These are phyloP conservation scores for Diplodia intermedia DNA, from an alignment of 2,329 filamentous ascomycete genomes.

Conservation along the genomic window DNA sequence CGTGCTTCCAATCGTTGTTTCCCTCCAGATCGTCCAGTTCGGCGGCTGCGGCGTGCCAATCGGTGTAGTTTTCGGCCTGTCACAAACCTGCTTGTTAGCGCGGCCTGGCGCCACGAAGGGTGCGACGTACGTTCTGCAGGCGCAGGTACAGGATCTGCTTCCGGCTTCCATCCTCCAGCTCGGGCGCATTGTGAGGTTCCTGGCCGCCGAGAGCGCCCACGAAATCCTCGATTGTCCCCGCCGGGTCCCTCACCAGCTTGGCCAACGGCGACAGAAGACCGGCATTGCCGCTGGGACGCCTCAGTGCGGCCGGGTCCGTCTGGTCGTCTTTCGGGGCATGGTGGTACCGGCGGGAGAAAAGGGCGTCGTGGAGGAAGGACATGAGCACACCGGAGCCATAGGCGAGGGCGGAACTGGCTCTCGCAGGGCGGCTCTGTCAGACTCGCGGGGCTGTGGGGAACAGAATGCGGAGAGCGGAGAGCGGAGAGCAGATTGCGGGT, in stretches of 20 bases:
- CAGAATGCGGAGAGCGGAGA: constrained; percentile 23
- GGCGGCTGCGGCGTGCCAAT: constrained; percentile 78
- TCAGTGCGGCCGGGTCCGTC: background rate
- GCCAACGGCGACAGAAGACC: constrained; percentile 47
- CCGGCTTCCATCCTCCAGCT: constrained; percentile 43
- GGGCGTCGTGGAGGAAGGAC: constrained; percentile 33
- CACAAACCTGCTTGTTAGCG: constrained; percentile 34
- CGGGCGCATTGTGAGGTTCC: background rate
- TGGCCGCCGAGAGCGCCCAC: constrained; percentile 50
- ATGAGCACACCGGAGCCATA: constrained; percentile 31
- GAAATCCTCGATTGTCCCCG: constrained; percentile 38
- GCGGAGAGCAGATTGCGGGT: constrained; percentile 3
- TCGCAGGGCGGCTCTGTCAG: constrained; percentile 5
- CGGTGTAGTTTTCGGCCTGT: constrained; percentile 70
- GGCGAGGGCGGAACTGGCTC: background rate
- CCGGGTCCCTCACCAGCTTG: constrained; percentile 46
- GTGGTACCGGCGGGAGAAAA: constrained; percentile 30
- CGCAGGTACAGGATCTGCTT: constrained; percentile 68
- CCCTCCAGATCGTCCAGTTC: constrained; percentile 81
- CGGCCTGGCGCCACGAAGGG: background rate
- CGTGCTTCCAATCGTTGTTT: constrained; percentile 80
- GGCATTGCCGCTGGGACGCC: constrained; percentile 33
- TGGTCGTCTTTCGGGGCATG: constrained; percentile 4
- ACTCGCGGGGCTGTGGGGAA: constrained; percentile 18
- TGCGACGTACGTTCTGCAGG: constrained; percentile 67